Base-by-base conservation (phyloP, 2,329 filamentous ascomycete genomes). In the Colletotrichum horii region DNA sequence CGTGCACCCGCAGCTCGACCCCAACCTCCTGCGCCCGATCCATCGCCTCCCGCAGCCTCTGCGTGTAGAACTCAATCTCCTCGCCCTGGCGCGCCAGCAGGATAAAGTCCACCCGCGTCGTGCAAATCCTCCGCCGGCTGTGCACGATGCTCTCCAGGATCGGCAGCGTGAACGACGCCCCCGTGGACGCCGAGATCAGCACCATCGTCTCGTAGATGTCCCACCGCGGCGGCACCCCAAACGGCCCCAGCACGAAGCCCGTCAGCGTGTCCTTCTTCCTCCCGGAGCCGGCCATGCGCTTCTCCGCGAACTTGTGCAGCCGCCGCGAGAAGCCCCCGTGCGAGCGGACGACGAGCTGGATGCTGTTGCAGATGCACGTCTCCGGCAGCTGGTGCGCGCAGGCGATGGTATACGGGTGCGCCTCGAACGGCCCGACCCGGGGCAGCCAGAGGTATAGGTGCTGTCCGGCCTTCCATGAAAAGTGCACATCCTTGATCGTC, bases 351-450 rank as follows among this genome's bases (percentile, higher is more conserved):
- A 92, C 88, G 5, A 93, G 85, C 80, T 92, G 90, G 58, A 93
- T 86, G 79, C 89, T 91, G 81, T 91, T 90, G 84, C 90, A 91
- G 56, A 88, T 87, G 76, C 89, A 91, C 2, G 87, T 87, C 30
- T 86, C 88, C 2, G 87, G 85, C 14, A 88, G 80, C 62, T 85
- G 86, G 79, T 89, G 88, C 2, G 90, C 88, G 22, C 87, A 88
- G n/a, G 91, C 90, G 55, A 93, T 90, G 6, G 91, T 93, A 80
- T 92, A 93, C 0, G 91, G 91, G 75, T 93, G 91, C 1, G 89
- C 87, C 78, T 93, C 91, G 7, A 91, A 79, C 2, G 85, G 83
- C 0, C 89, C 91, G 3, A 92, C 81, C 3, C 85, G 83, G 8
- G 91, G 91, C 66, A 92, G 82, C 90, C 91, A 92, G 11, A 93